Percentiles rank a stretch among this genome's conserved stretches.
These are phyloP conservation scores for Apiospora koreana DNA, from an alignment of 2,329 filamentous ascomycete genomes.

Conservation along the genomic window DNA sequence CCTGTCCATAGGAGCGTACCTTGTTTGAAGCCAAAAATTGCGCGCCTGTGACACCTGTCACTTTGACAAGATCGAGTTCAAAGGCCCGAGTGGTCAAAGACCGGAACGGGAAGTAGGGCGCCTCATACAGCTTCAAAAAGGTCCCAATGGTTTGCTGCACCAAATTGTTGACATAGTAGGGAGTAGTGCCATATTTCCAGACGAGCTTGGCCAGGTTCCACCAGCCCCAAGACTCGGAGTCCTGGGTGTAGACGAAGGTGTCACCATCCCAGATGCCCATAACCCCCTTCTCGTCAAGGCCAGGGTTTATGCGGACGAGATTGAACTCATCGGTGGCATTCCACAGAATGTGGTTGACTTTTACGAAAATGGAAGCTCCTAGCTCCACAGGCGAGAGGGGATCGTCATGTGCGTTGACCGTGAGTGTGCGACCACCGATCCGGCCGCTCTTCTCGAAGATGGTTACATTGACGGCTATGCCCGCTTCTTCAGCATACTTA, in stretches of 20 bases:
- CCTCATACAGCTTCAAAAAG: slow-evolving; percentile 80
- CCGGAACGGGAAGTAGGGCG: slow-evolving; percentile 80
- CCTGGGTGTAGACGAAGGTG: slow-evolving; percentile 68
- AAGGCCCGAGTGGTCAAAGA: slow-evolving; percentile 70
- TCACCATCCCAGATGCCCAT: slow-evolving; percentile 86
- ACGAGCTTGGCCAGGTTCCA: slow-evolving; percentile 79
- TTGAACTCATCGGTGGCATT: slow-evolving; percentile 71
- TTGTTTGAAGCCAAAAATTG: slow-evolving; percentile 70
- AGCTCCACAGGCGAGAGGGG: slow-evolving; percentile 73
- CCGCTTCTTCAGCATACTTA: slow-evolving; percentile 65
- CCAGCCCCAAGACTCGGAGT: slow-evolving; percentile 65
- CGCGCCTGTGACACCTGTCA: slow-evolving; percentile 71
- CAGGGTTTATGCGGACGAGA: slow-evolving; percentile 56
- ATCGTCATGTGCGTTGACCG: slow-evolving; percentile 74
- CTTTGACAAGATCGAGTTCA: slow-evolving; percentile 65
- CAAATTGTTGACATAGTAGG: slow-evolving; percentile 70
- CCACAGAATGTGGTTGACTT: slow-evolving; percentile 79
- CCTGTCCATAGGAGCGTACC: slow-evolving; percentile 31
- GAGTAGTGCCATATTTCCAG: slow-evolving; percentile 83
- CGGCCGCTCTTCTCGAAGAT: slow-evolving; percentile 79
- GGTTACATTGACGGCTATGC: slow-evolving; percentile 72
- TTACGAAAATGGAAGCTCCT: slow-evolving; percentile 89
- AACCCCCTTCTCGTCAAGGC: slow-evolving; percentile 51
- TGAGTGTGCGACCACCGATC: slow-evolving; percentile 85
- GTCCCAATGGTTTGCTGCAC: slow-evolving; percentile 70